Base-by-base conservation (phyloP, 1,139 yeast species). In the Pichia sp. region DNA sequence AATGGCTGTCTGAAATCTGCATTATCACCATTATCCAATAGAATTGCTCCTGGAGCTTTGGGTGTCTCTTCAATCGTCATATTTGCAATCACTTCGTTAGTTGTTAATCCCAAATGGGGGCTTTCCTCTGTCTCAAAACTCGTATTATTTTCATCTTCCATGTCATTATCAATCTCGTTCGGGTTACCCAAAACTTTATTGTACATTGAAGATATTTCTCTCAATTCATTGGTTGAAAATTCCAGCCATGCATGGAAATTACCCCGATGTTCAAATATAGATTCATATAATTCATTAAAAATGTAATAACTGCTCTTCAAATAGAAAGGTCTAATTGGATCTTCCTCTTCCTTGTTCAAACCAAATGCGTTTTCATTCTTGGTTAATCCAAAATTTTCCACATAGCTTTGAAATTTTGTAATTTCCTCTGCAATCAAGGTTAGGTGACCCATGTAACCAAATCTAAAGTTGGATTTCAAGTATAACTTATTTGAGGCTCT, bases 381-480 rank as follows among this genome's bases (percentile, higher is more conserved):
- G 0, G 63, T 56, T 33, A 58, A 44, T 5, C 64, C 64, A 48
- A 60, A 60, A 42, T 59, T 60, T 40, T 59, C 64, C 38, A 61
- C 61, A 45, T 60, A 57, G 43, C 59, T 60, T 47, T 61, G 86
- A 63, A 92, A 92, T 64, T 94, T 94, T 50, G 90, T 97, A 38
- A 92, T 92, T 60, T 92, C 99, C 61, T 94, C 98, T 8, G 97
- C 95, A 49, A 94, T 88, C 53, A 92, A 72, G 1, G 96, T 92
- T 59, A 94, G 71, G 65, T 92, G 98, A 16, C 99, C 99, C 95
- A 94, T 94, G 64, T 84, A 94, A 1, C 98, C 99, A 48, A 88
- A 70, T 51, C 95, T 77, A 54, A 86, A 77, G 50, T 78, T 75
- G 36, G 69, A 66, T 29, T 60, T 62, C 39, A 61, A 56, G 41